These are phyloP conservation scores for Hygrophoropsis aurantiaca DNA, from an alignment of 768 basidiomycete species.

Conservation along the genomic window DNA sequence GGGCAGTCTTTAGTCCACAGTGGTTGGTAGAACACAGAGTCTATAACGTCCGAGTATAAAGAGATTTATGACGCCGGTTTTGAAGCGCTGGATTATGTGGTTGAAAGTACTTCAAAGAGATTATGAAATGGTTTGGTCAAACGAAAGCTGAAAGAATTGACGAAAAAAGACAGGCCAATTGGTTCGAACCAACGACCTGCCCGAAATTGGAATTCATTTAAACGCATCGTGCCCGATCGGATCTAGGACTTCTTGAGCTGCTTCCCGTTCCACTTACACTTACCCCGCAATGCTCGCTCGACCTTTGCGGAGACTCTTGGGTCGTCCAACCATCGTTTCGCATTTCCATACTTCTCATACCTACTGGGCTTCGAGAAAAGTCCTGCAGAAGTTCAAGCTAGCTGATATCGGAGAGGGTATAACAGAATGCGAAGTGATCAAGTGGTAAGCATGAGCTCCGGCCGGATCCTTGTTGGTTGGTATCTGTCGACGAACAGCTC, in stretches of 20 bases:
- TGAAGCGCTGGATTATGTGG: no score
- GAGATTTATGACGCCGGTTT: no score
- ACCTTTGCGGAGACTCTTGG: slow-evolving; percentile 19
- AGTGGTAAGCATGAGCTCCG: slow-evolving; percentile 57
- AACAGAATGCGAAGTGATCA: slow-evolving; percentile 86
- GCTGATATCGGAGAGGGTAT: slow-evolving; percentile 91
- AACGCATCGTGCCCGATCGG: slow-evolving; percentile 5
- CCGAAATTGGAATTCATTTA: background rate
- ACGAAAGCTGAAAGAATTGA: no score
- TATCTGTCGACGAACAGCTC: background rate
- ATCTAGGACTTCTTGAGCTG: slow-evolving; percentile 3
- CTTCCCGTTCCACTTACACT: slow-evolving; percentile 3
- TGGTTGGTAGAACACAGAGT: no score
- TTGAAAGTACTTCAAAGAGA: no score
- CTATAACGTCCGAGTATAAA: no score
- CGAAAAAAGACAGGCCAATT: no score
- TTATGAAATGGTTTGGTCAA: no score
- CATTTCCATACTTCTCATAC: slow-evolving; percentile 37
- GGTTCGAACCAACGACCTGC: background rate
- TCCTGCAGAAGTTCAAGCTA: slow-evolving; percentile 66
- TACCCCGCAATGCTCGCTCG: slow-evolving; percentile 4
- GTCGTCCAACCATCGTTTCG: slow-evolving; percentile 27
- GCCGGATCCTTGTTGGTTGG: slow-evolving; percentile 16
- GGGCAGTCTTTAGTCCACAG: no score
- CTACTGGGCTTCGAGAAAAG: slow-evolving; percentile 32